These are phyloP conservation scores for Sugiyamaella grinbergsii DNA, from an alignment of 1,139 yeast species.

Conservation along the genomic window DNA sequence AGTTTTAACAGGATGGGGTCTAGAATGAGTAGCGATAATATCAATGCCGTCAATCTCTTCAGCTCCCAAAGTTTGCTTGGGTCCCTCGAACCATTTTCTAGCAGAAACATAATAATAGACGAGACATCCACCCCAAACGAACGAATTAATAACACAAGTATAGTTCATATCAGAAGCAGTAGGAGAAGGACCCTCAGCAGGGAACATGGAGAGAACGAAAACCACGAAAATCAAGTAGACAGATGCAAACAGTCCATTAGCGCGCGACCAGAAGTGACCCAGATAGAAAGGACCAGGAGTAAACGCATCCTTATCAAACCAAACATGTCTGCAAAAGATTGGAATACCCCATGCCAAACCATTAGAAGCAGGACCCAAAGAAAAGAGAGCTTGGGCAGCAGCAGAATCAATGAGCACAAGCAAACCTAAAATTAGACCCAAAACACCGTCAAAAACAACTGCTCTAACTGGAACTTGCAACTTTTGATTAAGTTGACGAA, in stretches of 20 bases:
- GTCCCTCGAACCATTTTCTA: constrained; percentile 65
- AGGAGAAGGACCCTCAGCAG: constrained; percentile 51
- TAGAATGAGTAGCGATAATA: constrained; percentile 17
- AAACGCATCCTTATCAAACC: constrained; percentile 51
- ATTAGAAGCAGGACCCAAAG: constrained; percentile 62
- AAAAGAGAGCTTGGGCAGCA: constrained; percentile 65
- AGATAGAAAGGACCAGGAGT: constrained; percentile 66
- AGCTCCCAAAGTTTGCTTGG: constrained; percentile 55
- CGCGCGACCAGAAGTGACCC: constrained; percentile 52
- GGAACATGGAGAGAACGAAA: constrained; percentile 64
- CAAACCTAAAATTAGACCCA: constrained; percentile 56
- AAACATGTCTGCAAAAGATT: constrained; percentile 48
- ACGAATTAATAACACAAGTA: constrained; percentile 63
- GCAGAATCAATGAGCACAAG: constrained; percentile 58
- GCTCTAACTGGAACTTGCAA: constrained; percentile 63
- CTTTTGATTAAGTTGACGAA: constrained; percentile 48
- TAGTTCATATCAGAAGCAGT: constrained; percentile 59
- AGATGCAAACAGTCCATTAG: constrained; percentile 34
- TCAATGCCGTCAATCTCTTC: constrained; percentile 33
- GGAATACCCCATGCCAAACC: constrained; percentile 64
- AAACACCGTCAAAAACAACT: constrained; percentile 54
- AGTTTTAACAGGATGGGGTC: constrained; percentile 12
- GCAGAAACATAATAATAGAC: constrained; percentile 59
- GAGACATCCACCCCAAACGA: constrained; percentile 55
- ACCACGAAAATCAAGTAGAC: constrained; percentile 54